Percentiles rank a stretch among this genome's conserved stretches.
These are phyloP conservation scores for Parascedosporium putredinis DNA, from an alignment of 2,329 filamentous ascomycete species.

Conservation along the genomic window DNA sequence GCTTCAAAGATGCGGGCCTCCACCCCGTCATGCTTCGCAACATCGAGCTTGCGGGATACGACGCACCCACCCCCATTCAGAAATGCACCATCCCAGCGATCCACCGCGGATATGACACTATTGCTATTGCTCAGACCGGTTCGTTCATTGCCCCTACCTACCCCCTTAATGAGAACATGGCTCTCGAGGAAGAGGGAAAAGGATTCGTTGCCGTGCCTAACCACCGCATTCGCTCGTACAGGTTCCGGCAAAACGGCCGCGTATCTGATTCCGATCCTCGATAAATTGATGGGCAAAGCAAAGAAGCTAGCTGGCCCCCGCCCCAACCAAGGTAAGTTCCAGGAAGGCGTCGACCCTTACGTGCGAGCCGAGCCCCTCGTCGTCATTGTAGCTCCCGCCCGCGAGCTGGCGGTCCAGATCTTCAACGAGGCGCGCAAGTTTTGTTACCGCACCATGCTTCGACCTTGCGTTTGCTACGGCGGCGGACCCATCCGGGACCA, in stretches of 20 bases:
- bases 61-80: slow-evolving; percentile 74
- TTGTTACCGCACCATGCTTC: slow-evolving; percentile 90
- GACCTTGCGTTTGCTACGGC: slow-evolving; percentile 82
- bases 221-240: slow-evolving; percentile 23
- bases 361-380: slow-evolving; percentile 80
- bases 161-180: no score
- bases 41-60: slow-evolving; percentile 61
- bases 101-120: slow-evolving; percentile 65
- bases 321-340: slow-evolving; percentile 51
- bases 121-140: slow-evolving; percentile 91
- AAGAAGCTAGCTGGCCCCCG: slow-evolving; percentile 75
- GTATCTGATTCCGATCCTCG: slow-evolving; percentile 80
- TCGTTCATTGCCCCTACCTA: neutral
- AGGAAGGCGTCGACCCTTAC: slow-evolving; percentile 30
- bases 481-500: slow-evolving; percentile 65
- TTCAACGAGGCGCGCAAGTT: slow-evolving; percentile 89
- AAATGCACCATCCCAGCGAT: slow-evolving; percentile 75
- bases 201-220: no score
- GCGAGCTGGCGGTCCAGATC: slow-evolving; percentile 87
- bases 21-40: slow-evolving; percentile 79
- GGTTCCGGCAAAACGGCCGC: slow-evolving; percentile 95
- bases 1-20: slow-evolving; percentile 67
- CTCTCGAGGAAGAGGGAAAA: no score
- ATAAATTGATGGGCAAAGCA: slow-evolving; percentile 89
- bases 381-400: slow-evolving; percentile 73